Percentiles rank a stretch among this genome's conserved stretches.
These are phyloP conservation scores for Paracorniculantispora psalliotae DNA, from an alignment of 2,329 filamentous ascomycete genomes.

Conservation along the genomic window DNA sequence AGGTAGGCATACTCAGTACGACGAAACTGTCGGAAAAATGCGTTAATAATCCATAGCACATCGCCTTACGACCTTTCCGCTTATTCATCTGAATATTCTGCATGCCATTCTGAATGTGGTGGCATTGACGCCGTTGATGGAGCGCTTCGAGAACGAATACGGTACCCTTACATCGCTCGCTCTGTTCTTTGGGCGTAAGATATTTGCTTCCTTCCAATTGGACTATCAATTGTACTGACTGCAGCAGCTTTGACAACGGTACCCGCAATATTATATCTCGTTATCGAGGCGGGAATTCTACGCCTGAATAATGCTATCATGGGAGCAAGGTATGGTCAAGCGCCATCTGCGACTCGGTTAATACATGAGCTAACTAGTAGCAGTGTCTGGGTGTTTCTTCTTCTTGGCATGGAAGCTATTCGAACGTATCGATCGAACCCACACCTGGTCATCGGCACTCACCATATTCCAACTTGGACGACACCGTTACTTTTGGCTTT, in stretches of 20 bases:
- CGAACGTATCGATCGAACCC: slow-evolving; percentile 81
- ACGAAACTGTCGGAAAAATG: neutral
- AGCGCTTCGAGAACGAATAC: slow-evolving; percentile 88
- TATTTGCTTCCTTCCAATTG: neutral
- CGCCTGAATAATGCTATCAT: slow-evolving; percentile 67
- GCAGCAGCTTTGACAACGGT: slow-evolving; percentile 69
- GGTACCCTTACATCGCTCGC: slow-evolving; percentile 84
- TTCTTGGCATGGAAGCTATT: slow-evolving; percentile 79
- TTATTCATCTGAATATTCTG: slow-evolving; percentile 77
- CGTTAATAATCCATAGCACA: slow-evolving; percentile 58
- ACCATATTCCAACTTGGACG: slow-evolving; percentile 84
- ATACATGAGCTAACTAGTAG: neutral
- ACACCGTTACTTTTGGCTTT: slow-evolving; percentile 75
- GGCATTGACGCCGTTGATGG: slow-evolving; percentile 79
- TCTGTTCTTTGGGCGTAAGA: slow-evolving; percentile 86
- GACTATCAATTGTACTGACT: slow-evolving; percentile 10
- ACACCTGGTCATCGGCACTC: slow-evolving; percentile 58
- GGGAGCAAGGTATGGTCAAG: slow-evolving; percentile 64
- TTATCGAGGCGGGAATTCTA: slow-evolving; percentile 71
- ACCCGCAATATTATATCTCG: slow-evolving; percentile 74
- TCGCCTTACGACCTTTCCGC: slow-evolving; percentile 84
- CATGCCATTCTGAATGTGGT: slow-evolving; percentile 76
- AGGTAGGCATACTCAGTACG: slow-evolving; percentile 48
- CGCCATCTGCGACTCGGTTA: no score
- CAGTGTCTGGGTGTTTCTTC: slow-evolving; percentile 88